Percentiles rank a stretch among this genome's conserved stretches.
phyloP scores from a whole-genome alignment of 306 rosid species.

The Ormosia semicastrata region DNA sequence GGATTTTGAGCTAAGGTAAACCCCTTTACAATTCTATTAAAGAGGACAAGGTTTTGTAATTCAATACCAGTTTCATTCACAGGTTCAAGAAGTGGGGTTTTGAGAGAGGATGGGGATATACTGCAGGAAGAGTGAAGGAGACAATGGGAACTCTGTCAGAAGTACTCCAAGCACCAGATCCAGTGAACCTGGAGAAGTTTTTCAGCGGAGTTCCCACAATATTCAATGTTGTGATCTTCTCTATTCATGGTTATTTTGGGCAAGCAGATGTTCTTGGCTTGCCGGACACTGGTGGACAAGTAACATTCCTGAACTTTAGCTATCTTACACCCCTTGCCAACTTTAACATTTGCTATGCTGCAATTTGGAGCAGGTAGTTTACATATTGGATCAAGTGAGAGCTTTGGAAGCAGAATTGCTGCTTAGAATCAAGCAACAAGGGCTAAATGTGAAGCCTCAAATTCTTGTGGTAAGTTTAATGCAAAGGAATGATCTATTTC shows the following conservation, averaged over 20 bases:
- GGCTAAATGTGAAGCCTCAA: slow-evolving; percentile 73
- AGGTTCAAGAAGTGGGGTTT: slow-evolving; percentile 81
- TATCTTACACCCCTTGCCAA: not conserved
- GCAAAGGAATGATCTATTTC: not conserved
- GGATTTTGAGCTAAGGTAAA: slow-evolving; percentile 56
- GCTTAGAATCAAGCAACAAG: slow-evolving; percentile 69
- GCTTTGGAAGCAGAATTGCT: slow-evolving; percentile 84
- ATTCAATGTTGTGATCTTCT: slow-evolving; percentile 71
- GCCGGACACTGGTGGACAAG: slow-evolving; percentile 98
- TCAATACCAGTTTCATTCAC: slow-evolving; percentile 1
- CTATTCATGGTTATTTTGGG: slow-evolving; percentile 91
- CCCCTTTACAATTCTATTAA: not conserved
- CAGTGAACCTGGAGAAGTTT: slow-evolving; percentile 57
- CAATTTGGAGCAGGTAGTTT: slow-evolving; percentile 63
- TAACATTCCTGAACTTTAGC: slow-evolving; percentile 12
- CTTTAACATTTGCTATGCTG: not conserved
- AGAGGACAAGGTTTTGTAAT: not conserved
- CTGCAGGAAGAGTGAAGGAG: slow-evolving; percentile 65
- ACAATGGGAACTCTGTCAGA: slow-evolving; percentile 61
- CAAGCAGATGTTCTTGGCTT: slow-evolving; percentile 91
- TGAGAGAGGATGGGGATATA: slow-evolving; percentile 88
- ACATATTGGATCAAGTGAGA: slow-evolving; percentile 91
- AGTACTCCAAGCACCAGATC: slow-evolving; percentile 79
- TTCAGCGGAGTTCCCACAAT: slow-evolving; percentile 62
- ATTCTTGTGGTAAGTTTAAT: slow-evolving; percentile 70